phyloP scores from a whole-genome alignment of 2,329 filamentous ascomycete genomes.

The Penicillium sp. region DNA sequence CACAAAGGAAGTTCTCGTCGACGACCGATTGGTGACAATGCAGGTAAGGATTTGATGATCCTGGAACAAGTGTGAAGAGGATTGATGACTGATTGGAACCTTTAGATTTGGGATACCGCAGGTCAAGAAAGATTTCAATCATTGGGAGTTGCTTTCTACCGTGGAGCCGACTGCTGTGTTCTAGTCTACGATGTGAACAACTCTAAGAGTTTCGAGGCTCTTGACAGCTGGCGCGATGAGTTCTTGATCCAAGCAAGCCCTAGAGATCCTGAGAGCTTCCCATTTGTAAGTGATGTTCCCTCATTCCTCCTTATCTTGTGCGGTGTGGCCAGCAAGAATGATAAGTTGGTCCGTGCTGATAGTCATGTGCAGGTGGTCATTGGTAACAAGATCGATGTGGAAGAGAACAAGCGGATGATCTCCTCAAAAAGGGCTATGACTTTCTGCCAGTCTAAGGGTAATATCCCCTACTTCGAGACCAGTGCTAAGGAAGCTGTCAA shows the following conservation, averaged over 20 bases:
- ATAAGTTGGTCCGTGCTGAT: constrained; percentile 11
- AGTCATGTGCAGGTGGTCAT: constrained; percentile 69
- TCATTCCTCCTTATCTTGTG: neutral
- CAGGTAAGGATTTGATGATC: constrained; percentile 60
- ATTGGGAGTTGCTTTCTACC: constrained; percentile 94
- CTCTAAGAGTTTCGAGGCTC: constrained; percentile 96
- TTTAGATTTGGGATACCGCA: constrained; percentile 92
- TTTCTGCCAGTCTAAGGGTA: constrained; percentile 95
- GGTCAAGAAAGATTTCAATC: constrained; percentile 98
- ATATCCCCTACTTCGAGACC: constrained; percentile 98
- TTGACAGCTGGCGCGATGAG: constrained; percentile 98
- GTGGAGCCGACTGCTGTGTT: constrained; percentile 95
- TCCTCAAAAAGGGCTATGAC: constrained; percentile 94
- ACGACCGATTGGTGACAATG: constrained; percentile 97
- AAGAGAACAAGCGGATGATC: constrained; percentile 96
- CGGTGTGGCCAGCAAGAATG: neutral
- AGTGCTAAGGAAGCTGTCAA: constrained; percentile 99
- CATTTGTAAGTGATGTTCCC: constrained; percentile 70
- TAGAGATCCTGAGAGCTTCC: constrained; percentile 94
- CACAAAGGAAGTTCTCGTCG: constrained; percentile 95
- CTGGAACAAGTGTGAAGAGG: neutral
- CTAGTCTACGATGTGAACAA: constrained; percentile 99
- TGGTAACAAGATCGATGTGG: constrained; percentile 98
- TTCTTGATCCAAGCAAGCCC: constrained; percentile 97
- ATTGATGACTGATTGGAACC: constrained; percentile 10